These are phyloP conservation scores for Cylindrotheca closterium DNA, from an alignment of 108 stramenopile genomes.

Conservation along the genomic window DNA sequence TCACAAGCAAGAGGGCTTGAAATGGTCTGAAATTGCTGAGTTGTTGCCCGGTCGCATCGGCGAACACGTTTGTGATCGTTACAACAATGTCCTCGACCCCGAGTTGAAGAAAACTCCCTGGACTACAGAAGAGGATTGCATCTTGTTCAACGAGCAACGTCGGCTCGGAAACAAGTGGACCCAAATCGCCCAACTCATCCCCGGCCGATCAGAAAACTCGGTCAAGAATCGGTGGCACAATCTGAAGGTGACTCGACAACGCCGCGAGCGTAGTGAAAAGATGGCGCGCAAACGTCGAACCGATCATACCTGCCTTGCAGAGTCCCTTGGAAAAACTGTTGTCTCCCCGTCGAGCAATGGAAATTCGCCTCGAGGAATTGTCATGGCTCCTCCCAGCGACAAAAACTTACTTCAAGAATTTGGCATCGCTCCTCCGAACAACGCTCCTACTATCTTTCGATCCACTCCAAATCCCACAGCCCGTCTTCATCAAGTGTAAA, in stretches of 20 bases:
- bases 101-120: slow-evolving; percentile 75
- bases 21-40: slow-evolving; percentile 74
- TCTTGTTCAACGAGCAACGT: slow-evolving; percentile 64
- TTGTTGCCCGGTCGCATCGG: slow-evolving; percentile 88
- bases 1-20: slow-evolving; percentile 32
- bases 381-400: too few relatives aligned
- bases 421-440: too few relatives aligned
- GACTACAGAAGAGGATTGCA: slow-evolving; percentile 78
- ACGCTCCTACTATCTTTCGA: too few relatives aligned
- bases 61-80: slow-evolving; percentile 94
- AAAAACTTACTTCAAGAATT: too few relatives aligned
- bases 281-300: too few relatives aligned
- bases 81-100: slow-evolving; percentile 92
- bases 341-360: too few relatives aligned
- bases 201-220: slow-evolving; percentile 91
- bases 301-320: too few relatives aligned
- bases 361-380: too few relatives aligned
- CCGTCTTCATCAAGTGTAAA: too few relatives aligned
- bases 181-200: slow-evolving; percentile 84
- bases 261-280: slow-evolving; percentile 9
- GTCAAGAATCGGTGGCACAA: slow-evolving; percentile 94
- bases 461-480: too few relatives aligned
- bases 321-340: too few relatives aligned
- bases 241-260: slow-evolving; percentile 37
- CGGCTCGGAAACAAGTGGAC: slow-evolving; percentile 82